Base-by-base conservation (phyloP, 1,284 basidiomycete genomes). In the Cutaneotrichosporon sp. region DNA sequence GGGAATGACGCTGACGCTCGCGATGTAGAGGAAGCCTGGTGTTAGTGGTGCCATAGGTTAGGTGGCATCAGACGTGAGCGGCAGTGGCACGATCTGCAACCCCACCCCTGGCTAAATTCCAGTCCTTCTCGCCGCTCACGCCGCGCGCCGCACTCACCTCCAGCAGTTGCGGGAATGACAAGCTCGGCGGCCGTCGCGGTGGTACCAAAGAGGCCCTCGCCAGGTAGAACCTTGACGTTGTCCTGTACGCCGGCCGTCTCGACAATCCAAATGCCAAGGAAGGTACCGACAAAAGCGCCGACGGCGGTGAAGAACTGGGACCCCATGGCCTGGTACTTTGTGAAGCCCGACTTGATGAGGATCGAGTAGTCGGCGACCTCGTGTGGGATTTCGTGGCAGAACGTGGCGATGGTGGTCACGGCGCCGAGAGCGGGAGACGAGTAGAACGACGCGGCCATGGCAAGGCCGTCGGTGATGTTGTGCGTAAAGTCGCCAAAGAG, bases 311-410 rank as follows among this genome's bases (percentile, higher is more conserved):
- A 72, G 74, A 90, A 92, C 68, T 92, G 90, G 41, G 86, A 87
- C 64, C 86, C 85, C 88, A 92, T 91, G 3, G 89, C 89, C 72
- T 91, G 87, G 60, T 76, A 79, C 74, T 92, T 92, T 17, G 85
- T 87, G 71, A 92, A 91, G 8, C 89, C 89, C 60, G 87, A 89
- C 51, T 90, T 86, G 65, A 90, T 83, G 35, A 91, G 78, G 63
- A 92, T 91, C 15, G 87, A 90, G 68, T 91, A 91, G 72, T 92
- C 89, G 17, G 89, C 90, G 55, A 92, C 91, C 62, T 90, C 88
- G 66, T 90, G 88, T 15, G 88, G 88, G 51, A 91, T 90, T 73
- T 92, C 89, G 70, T 92, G 89, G 7, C 88, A 88, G 68, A 92
- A 91, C 66, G 89, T 91, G 15, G 90, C 90, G 43, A 92, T 80